Evolutionary conservation across 106 monocot genomes (phyloP).

Genomic region (Allium sativum): DNA sequence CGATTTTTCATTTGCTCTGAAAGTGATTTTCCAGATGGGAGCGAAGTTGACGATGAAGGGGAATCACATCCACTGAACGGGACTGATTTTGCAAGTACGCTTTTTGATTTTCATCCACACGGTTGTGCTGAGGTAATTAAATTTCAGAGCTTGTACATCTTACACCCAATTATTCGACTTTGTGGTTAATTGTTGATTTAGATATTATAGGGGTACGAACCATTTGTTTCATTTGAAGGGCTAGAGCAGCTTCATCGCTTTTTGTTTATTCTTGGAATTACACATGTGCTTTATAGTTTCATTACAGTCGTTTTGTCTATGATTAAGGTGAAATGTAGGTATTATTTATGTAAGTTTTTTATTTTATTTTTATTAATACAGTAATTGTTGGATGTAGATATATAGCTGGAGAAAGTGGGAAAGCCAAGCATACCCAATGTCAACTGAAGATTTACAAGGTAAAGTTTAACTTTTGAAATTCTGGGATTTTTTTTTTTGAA

Average conservation of each 20-base stretch:
- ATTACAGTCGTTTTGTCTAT: slow-evolving; percentile 61
- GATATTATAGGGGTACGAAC: slow-evolving; percentile 44
- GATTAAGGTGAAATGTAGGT: slow-evolving; percentile 26
- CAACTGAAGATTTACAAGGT: slow-evolving; percentile 57
- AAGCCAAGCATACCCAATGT: slow-evolving; percentile 26
- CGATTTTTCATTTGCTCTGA: slow-evolving; percentile 63
- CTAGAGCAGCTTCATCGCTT: slow-evolving; percentile 78
- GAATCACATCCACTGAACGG: slow-evolving; percentile 10
- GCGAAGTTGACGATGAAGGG: not conserved
- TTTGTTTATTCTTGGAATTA: slow-evolving; percentile 79
- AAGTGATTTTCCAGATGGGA: slow-evolving; percentile 25
- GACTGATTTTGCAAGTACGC: slow-evolving; percentile 6
- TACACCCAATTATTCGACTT: not conserved
- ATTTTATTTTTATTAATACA: not conserved
- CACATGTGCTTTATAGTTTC: slow-evolving; percentile 72
- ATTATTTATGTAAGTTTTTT: slow-evolving; percentile 1
- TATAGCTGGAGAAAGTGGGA: slow-evolving; percentile 95
- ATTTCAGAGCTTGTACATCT: not conserved
- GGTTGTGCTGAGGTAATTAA: slow-evolving; percentile 36
- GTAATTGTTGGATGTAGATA: slow-evolving; percentile 29
- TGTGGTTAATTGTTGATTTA: not conserved
- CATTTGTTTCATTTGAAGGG: slow-evolving; percentile 82
- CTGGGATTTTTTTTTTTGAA: no score
- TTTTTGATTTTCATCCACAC: slow-evolving; percentile 12
- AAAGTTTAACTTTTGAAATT: not conserved